A percentile compares a stretch with the other conserved stretches of the same genome.
Conservation (phyloP, 345 rosid species). For the Moricandia moricandioides region DNA sequence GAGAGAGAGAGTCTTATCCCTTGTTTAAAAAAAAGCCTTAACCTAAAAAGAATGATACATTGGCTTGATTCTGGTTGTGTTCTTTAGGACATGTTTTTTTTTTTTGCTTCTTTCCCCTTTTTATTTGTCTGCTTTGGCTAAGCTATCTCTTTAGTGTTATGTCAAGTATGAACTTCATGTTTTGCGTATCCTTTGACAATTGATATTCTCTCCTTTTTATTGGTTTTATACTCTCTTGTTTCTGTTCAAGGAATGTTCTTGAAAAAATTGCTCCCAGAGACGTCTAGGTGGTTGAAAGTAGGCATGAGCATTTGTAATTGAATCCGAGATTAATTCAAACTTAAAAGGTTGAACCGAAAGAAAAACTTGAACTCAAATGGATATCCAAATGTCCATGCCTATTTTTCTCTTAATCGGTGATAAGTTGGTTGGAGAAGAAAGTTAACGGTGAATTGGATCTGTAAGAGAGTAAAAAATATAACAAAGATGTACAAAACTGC, state of each 20-base stretch:
- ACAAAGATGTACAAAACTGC: background rate
- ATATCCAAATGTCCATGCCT: background rate
- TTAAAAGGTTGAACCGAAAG: too few species aligned
- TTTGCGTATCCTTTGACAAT: slow-evolving; percentile 17
- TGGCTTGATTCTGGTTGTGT: background rate
- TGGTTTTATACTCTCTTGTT: background rate
- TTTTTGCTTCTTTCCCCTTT: background rate
- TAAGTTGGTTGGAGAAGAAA: background rate
- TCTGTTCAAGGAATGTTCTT: background rate
- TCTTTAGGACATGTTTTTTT: slow-evolving; percentile 23
- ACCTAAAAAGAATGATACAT: background rate
- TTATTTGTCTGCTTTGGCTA: slow-evolving; percentile 14
- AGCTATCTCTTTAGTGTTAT: slow-evolving; percentile 12
- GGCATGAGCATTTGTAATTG: background rate
- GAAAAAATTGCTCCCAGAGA: background rate
- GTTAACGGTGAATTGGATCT: background rate
- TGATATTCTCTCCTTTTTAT: slow-evolving; percentile 2
- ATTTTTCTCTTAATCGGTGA: too few species aligned
- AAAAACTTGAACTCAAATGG: background rate
- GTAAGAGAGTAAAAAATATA: background rate
- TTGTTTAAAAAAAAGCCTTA: background rate
- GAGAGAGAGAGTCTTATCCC: slow-evolving; percentile 27
- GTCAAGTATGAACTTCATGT: slow-evolving; percentile 27
- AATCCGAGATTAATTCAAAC: too few species aligned
- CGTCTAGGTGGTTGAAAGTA: background rate